Evolutionary conservation across 495 filamentous ascomycete genomes (phyloP).

Genomic region (Penicillium cinerascens): DNA sequence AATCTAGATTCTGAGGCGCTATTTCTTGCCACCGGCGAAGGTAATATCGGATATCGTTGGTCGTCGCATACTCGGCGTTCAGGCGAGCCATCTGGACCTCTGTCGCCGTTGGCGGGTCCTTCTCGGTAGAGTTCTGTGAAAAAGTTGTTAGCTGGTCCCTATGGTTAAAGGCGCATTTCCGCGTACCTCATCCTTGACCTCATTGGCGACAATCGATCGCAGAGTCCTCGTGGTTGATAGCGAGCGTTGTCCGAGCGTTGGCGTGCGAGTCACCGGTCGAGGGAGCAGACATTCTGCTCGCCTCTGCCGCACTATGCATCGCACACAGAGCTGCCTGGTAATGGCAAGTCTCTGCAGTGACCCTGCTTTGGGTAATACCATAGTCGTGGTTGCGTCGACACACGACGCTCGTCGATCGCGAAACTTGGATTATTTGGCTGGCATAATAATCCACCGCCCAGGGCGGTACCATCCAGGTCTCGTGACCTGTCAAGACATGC

Average conservation of each 20-base stretch:
- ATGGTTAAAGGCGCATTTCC: not conserved
- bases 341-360: constrained; percentile 16
- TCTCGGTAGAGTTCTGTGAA: not conserved
- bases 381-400: constrained; percentile 18
- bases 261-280: not conserved
- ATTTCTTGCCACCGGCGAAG: constrained; percentile 51
- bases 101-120: constrained; percentile 9
- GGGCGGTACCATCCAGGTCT: constrained; percentile 6
- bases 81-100: constrained; percentile 21
- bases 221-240: constrained; percentile 11
- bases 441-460: constrained; percentile 11
- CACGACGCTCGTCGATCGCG: constrained; percentile 8
- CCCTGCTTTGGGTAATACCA: constrained; percentile 26
- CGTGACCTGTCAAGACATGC: constrained; percentile 1
- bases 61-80: constrained; percentile 33
- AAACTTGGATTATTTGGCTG: constrained; percentile 19
- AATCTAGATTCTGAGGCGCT: constrained; percentile 33
- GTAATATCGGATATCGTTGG: constrained; percentile 46
- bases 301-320: constrained; percentile 1
- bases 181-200: constrained; percentile 10
- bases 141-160: not conserved
- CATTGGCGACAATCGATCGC: not conserved
- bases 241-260: constrained; percentile 1
- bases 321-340: constrained; percentile 5
- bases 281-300: not conserved